Evolutionary conservation across 2,329 filamentous ascomycete species (phyloP).

Genomic region (Stagonosporopsis vannaccii): DNA sequence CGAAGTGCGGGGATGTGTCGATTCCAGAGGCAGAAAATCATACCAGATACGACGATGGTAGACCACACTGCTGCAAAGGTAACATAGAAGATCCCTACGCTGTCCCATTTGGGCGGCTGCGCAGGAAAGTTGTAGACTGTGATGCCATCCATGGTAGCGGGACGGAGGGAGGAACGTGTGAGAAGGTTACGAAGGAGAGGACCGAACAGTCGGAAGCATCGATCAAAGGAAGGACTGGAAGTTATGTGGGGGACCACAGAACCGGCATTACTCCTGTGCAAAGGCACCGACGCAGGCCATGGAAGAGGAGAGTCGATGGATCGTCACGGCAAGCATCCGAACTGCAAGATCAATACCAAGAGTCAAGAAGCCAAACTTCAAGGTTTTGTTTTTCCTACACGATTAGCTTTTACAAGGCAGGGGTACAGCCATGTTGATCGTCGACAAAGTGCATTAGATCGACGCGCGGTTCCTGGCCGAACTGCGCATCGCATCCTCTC

Average conservation of each 20-base stretch:
- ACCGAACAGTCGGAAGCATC: background rate
- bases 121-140: slow-evolving; percentile 27
- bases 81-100: slow-evolving; percentile 25
- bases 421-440: slow-evolving; percentile 2
- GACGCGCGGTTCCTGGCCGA: slow-evolving; percentile 6
- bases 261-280: background rate
- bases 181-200: background rate
- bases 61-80: slow-evolving; percentile 26
- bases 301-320: background rate
- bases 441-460: slow-evolving; percentile 2
- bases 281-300: background rate
- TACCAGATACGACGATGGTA: slow-evolving; percentile 20
- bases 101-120: slow-evolving; percentile 22
- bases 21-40: slow-evolving; percentile 27
- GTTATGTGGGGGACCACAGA: background rate
- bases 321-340: too few relatives aligned
- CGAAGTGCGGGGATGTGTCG: slow-evolving; percentile 23
- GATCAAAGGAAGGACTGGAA: background rate
- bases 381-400: background rate
- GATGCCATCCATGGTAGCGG: slow-evolving; percentile 11
- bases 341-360: too few relatives aligned
- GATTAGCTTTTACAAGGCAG: background rate
- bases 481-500: background rate
- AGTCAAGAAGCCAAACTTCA: background rate
- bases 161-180: background rate